These are phyloP conservation scores for Verticillium longisporum DNA, from an alignment of 2,329 filamentous ascomycete genomes.

Conservation along the genomic window DNA sequence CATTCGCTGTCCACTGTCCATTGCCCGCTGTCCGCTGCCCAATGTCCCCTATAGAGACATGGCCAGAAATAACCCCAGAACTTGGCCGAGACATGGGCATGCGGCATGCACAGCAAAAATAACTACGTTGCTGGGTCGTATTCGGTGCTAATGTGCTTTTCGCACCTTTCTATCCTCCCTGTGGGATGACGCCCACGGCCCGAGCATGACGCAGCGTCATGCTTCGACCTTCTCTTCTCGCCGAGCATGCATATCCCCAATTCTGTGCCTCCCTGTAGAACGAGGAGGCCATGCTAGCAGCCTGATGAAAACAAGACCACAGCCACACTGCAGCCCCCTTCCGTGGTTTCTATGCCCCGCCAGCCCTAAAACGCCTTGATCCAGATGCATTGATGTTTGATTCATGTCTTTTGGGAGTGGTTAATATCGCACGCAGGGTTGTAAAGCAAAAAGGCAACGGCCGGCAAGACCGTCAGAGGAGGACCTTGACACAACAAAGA, in stretches of 20 bases:
- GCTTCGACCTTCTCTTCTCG: neutral
- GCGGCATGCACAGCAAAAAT: neutral
- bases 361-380: conserved; percentile 9
- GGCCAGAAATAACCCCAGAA: too few relatives aligned
- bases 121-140: neutral
- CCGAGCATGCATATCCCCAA: neutral
- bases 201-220: neutral
- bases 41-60: too few relatives aligned
- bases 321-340: neutral
- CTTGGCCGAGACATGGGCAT: neutral
- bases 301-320: neutral
- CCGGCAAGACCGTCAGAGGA: neutral
- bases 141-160: neutral
- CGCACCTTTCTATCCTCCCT: neutral
- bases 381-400: conserved; percentile 6
- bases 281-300: neutral
- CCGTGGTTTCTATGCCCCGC: conserved; percentile 7
- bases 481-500: neutral
- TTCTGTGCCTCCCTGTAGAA: neutral
- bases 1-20: too few relatives aligned
- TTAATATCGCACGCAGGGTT: conserved; percentile 4
- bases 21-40: too few relatives aligned
- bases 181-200: neutral
- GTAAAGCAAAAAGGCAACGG: conserved; percentile 7
- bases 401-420: conserved; percentile 1